Conservation (phyloP, 2,329 filamentous ascomycete genomes). For the Pseudogymnoascus sp. region DNA sequence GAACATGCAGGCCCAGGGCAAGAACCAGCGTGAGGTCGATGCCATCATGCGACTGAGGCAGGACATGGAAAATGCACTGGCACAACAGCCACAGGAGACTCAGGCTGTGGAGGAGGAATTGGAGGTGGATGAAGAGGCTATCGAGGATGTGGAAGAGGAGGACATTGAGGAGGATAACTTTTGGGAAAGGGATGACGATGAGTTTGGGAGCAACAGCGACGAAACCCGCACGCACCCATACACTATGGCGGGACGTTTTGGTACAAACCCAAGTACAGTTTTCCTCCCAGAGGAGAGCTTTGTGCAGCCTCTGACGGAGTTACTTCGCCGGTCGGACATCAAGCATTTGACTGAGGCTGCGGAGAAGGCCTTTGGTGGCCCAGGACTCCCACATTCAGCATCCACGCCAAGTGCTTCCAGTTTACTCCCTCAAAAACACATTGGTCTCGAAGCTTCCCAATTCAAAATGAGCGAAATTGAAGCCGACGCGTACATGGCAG, state of each 20-base stretch:
- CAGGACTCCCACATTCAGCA: conserved; percentile 67
- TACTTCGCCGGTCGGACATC: conserved; percentile 61
- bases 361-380: conserved; percentile 68
- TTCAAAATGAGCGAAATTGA: conserved; percentile 67
- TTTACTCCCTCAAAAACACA: conserved; percentile 54
- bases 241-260: conserved; percentile 66
- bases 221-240: conserved; percentile 62
- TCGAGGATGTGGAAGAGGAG: conserved; percentile 23
- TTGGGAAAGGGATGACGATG: conserved; percentile 4
- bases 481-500: conserved; percentile 64
- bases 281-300: conserved; percentile 65
- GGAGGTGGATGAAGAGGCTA: conserved; percentile 19
- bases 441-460: conserved; percentile 57
- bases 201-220: conserved; percentile 24
- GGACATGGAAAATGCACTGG: conserved; percentile 26
- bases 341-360: conserved; percentile 70
- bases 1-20: conserved; percentile 20
- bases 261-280: conserved; percentile 66
- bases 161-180: conserved; percentile 21
- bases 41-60: conserved; percentile 25
- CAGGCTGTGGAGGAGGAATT: conserved; percentile 19
- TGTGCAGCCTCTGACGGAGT: conserved; percentile 58
- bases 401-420: conserved; percentile 51
- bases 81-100: conserved; percentile 22
- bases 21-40: conserved; percentile 28